These are phyloP conservation scores for Achaetomiella virescens DNA, from an alignment of 495 filamentous ascomycete species.

Conservation along the genomic window DNA sequence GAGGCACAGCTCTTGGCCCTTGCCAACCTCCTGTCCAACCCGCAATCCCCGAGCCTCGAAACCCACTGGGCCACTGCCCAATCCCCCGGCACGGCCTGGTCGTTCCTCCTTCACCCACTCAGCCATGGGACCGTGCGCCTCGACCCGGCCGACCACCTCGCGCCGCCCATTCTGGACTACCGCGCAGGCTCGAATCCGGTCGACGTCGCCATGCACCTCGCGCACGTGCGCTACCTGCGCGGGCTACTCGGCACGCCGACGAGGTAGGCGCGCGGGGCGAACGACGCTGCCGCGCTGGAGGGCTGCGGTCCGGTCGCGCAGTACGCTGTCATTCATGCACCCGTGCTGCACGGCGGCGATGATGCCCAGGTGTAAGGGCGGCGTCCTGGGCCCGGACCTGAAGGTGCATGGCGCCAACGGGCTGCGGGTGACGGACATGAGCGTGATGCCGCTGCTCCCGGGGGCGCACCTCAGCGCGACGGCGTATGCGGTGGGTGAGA, in stretches of 20 bases:
- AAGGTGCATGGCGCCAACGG: constrained; percentile 34
- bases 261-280: constrained; percentile 11
- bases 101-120: constrained; percentile 28
- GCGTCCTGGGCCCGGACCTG: constrained; percentile 37
- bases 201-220: constrained; percentile 26
- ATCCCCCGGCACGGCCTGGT: constrained; percentile 7
- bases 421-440: constrained; percentile 27
- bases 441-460: constrained; percentile 43
- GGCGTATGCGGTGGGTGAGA: constrained; percentile 16
- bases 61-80: constrained; percentile 22
- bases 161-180: constrained; percentile 25
- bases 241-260: constrained; percentile 17
- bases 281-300: constrained; percentile 8
- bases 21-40: constrained; percentile 15
- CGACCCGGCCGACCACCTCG: constrained; percentile 25
- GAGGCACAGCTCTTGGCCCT: constrained; percentile 16
- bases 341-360: constrained; percentile 46
- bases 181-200: constrained; percentile 27
- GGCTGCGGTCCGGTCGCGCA: constrained; percentile 6
- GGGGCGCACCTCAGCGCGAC: constrained; percentile 15
- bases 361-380: constrained; percentile 47
- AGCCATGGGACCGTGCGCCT: constrained; percentile 32
- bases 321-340: constrained; percentile 15
- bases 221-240: constrained; percentile 18
- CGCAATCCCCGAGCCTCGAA: constrained; percentile 18